Conservation (phyloP, 1,284 basidiomycete species). For the Malassezia furfur region DNA sequence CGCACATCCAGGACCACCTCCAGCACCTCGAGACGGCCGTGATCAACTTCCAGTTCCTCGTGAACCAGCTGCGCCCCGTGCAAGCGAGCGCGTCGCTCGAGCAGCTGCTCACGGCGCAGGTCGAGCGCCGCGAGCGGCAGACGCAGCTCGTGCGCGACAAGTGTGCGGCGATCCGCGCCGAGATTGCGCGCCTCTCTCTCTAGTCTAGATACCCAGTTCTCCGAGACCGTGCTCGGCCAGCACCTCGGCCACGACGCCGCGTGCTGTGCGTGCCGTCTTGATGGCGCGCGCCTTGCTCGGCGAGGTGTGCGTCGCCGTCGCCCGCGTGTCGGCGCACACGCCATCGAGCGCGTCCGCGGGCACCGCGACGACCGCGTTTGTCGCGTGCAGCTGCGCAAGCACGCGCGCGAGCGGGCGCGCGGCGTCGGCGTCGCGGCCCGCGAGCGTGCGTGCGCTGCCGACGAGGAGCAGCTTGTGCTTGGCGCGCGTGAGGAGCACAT, state of each 20-base stretch:
- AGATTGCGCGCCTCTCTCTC: neutral
- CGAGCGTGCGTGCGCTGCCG: slow-evolving; percentile 26
- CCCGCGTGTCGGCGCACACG: neutral
- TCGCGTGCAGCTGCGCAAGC: slow-evolving; percentile 11
- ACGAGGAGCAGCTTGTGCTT: slow-evolving; percentile 54
- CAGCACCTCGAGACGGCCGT: slow-evolving; percentile 39
- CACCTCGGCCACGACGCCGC: slow-evolving; percentile 1
- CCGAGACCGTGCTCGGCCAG: slow-evolving; percentile 5
- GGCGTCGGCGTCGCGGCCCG: neutral
- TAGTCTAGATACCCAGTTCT: slow-evolving; percentile 7
- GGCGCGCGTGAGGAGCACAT: slow-evolving; percentile 39
- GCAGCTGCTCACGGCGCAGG: slow-evolving; percentile 28
- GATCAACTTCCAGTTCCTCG: slow-evolving; percentile 42
- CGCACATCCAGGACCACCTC: slow-evolving; percentile 30
- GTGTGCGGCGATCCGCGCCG: slow-evolving; percentile 12
- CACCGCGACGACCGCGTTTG: slow-evolving; percentile 9
- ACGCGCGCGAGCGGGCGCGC: slow-evolving; percentile 15
- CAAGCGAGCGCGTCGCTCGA: slow-evolving; percentile 36
- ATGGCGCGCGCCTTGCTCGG: slow-evolving; percentile 1
- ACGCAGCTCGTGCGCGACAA: slow-evolving; percentile 26
- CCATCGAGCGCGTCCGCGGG: neutral
- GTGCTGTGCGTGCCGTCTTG: neutral
- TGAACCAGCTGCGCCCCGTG: slow-evolving; percentile 41
- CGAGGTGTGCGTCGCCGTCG: neutral
- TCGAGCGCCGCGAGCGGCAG: slow-evolving; percentile 29